Base-by-base conservation (phyloP, 805 yeast species). In the Yarrowia bubula region DNA sequence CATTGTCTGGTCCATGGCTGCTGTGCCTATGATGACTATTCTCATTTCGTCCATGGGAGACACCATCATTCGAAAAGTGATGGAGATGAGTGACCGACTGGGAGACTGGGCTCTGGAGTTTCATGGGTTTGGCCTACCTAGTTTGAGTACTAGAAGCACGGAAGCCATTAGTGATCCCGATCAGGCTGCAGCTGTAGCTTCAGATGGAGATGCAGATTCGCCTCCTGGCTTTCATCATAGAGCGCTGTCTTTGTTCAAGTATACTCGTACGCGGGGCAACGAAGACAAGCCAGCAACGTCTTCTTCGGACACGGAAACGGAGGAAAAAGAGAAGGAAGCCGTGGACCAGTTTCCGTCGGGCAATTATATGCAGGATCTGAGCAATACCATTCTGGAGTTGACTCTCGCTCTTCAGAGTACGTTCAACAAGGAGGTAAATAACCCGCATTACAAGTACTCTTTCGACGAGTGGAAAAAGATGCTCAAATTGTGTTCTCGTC, bases 11-110 rank as follows among this genome's bases (percentile, higher is more conserved):
- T 88, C 92, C 0, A 72, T 92, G 18, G 78, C 85, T 4, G 96
- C 97, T 0, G 87, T 92, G 18, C 97, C 97, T 0, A 78, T 90
- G 61, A 90, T 91, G 96, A 89, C 96, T 1, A 86, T 87, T n/a
- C 79, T 90, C 63, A 84, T 90, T 39, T 86, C 92, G 0, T 85
- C 84, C 60, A 77, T 87, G 55, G 90, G 93, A 68, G 96, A 89
- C 71, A 77, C 83, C 17, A 43, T 73, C 28, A 70, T 73, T 41
- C 65, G 50, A 8, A 46, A 53, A 10, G 60, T 71, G 14, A 43
- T 64, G 31, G 66, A 66, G 18, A 44, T 66, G 33, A 65, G 67
- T 7, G 69, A 69, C 38, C 18, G 58, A 4, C n/a, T 66, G 1
- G 69, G 69, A 13, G 69, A 65, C 44, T 67, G 68, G 69, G 50